Percentiles rank a stretch among this genome's conserved stretches.
These are phyloP conservation scores for Alliaria petiolata DNA, from an alignment of 345 rosid species.

Conservation along the genomic window DNA sequence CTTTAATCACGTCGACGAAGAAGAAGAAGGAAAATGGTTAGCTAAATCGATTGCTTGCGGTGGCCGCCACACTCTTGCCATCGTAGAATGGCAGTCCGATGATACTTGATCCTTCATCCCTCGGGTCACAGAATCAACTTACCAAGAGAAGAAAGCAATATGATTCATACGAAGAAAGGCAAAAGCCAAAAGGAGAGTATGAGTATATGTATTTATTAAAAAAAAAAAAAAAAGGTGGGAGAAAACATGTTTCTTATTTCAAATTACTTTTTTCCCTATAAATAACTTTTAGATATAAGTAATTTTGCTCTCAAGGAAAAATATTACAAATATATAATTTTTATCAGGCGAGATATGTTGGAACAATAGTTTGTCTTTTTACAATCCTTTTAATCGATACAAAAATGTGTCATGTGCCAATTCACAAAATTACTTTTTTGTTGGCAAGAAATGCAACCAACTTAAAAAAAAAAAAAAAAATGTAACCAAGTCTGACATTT, in stretches of 20 bases:
- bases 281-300: slow-evolving; percentile 7
- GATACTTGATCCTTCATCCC: slow-evolving; percentile 11
- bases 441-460: no score
- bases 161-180: not conserved
- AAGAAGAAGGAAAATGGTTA: slow-evolving; percentile 58
- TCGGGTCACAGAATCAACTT: not conserved
- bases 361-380: no score
- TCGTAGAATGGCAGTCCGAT: slow-evolving; percentile 59
- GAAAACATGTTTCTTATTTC: not conserved
- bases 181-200: not conserved
- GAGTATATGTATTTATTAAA: not conserved
- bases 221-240: not conserved
- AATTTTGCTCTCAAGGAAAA: not conserved
- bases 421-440: no score
- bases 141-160: slow-evolving; percentile 1
- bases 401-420: no score
- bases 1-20: slow-evolving; percentile 35
- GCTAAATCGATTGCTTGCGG: slow-evolving; percentile 83
- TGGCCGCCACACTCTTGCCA: slow-evolving; percentile 88
- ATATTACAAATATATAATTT: not conserved
- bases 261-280: not conserved
- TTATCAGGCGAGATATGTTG: not conserved
- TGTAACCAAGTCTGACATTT: no score
- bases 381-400: no score
- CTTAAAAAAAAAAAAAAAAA: no score